Percentiles rank a stretch among this genome's conserved stretches.
phyloP scores from a whole-genome alignment of 768 basidiomycete species.

The Coprinellus micaceus region DNA sequence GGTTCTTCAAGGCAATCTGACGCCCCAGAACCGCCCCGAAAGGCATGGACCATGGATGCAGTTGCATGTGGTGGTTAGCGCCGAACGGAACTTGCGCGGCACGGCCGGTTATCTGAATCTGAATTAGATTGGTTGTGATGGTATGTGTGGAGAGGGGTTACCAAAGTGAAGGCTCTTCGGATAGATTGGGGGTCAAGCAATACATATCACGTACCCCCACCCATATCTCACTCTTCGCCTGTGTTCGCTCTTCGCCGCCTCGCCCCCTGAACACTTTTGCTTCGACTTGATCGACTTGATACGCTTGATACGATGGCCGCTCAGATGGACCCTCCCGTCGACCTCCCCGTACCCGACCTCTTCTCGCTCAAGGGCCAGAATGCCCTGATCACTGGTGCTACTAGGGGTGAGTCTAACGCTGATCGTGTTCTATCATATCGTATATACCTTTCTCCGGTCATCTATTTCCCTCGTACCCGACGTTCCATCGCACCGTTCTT shows the following conservation, averaged over 20 bases:
- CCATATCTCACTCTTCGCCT: too few species aligned
- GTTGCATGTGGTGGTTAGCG: background rate
- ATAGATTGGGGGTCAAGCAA: too few species aligned
- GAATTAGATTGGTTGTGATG: background rate
- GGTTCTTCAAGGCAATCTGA: too few species aligned
- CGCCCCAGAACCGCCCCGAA: too few species aligned
- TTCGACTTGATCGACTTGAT: too few species aligned
- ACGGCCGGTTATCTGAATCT: conserved; percentile 6
- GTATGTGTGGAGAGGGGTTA: too few species aligned
- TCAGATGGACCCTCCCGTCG: conserved; percentile 53
- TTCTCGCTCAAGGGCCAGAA: conserved; percentile 67
- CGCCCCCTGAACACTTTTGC: too few species aligned
- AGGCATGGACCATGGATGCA: background rate
- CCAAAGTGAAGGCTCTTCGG: too few species aligned
- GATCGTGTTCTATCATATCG: background rate
- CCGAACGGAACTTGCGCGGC: background rate
- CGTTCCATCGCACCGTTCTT: background rate
- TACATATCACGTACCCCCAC: too few species aligned
- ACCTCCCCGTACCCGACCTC: conserved; percentile 47
- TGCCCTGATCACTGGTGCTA: conserved; percentile 78
- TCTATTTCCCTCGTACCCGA: background rate
- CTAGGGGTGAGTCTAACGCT: conserved; percentile 49
- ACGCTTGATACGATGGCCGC: conserved; percentile 7
- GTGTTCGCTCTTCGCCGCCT: too few species aligned
- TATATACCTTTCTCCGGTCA: background rate